These are phyloP conservation scores for Neoboletus magnificus DNA, from an alignment of 768 basidiomycete genomes.

Conservation along the genomic window DNA sequence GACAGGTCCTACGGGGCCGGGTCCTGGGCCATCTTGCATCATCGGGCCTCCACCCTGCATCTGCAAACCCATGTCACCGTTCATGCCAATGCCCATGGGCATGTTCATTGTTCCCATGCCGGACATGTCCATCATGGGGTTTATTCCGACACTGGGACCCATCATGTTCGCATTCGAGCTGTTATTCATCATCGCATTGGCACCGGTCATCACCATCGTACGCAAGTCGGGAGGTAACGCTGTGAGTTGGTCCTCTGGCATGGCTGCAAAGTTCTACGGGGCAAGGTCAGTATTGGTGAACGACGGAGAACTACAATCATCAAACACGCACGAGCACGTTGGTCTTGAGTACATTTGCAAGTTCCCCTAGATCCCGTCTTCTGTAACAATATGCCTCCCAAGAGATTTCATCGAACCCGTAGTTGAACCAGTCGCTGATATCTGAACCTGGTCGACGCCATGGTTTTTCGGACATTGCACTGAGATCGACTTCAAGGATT, in stretches of 20 bases:
- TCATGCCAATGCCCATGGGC: conserved; percentile 57
- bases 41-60: conserved; percentile 46
- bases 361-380: conserved; percentile 74
- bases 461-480: conserved; percentile 71
- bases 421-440: conserved; percentile 98
- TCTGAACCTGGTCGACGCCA: conserved; percentile 93
- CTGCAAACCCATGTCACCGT: conserved; percentile 61
- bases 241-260: conserved; percentile 78
- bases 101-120: conserved; percentile 58
- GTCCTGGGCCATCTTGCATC: conserved; percentile 50
- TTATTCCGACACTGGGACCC: conserved; percentile 46
- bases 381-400: conserved; percentile 93
- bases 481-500: conserved; percentile 82
- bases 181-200: conserved; percentile 74
- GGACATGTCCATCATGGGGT: conserved; percentile 80
- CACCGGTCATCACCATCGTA: conserved; percentile 84
- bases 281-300: conserved; percentile 4
- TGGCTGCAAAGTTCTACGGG: conserved; percentile 69
- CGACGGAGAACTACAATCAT: not conserved
- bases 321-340: conserved; percentile 68
- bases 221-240: conserved; percentile 79
- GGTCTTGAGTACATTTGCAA: conserved; percentile 74
- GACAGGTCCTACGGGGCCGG: conserved; percentile 31
- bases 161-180: conserved; percentile 54
- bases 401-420: conserved; percentile 95